Evolutionary conservation across 805 yeast species (phyloP), one percentile per base, ranked within the genome.

Genomic region (Metschnikowia lochheadii): DNA sequence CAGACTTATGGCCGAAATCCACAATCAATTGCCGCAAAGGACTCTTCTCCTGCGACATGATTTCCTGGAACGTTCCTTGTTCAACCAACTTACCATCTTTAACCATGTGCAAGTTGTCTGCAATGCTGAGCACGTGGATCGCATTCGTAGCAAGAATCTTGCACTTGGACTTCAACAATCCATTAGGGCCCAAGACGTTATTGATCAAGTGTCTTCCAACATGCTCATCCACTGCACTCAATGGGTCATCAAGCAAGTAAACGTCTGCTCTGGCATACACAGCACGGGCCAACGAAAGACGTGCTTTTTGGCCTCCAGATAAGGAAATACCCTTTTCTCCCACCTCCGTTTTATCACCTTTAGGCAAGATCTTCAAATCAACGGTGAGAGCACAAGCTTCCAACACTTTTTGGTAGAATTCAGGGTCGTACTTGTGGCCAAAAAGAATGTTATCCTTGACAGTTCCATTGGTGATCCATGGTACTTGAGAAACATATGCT

Each of bases 231-330:
- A 94, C 99, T 23, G 99, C 99, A 65, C 96, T 86, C 52, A 94
- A 77, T 8, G 96, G 88, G 68, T 94, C 99, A 66, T 94, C 99
- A 55, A 94, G 70, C 38, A 94, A 70, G 65, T 89, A 90, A 31
- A 94, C 81, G 63, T 94, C 98, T 3, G 98, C 95, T 56, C 98
- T 79, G 11, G 96, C 81, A 65, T 94, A 94, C 8, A 94, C 96
- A 11, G 99, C 97, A 65, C 99, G 81, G 0, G 99, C 99, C 48
- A 94, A 78, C 1, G 96, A 84, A 35, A 94, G 77, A 66, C 99
- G 83, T 0, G 99, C 98, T 76, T 94, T 94, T 68, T 94, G 99
- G 41, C 99, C 99, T 46, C 99, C 99, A 39, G 96, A 88, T 45
- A 94, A 76, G 13, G 97, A 89, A 46, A 94, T 91, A 56, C 99